Percentiles rank a stretch among this genome's conserved stretches.
phyloP scores from a whole-genome alignment of 192 early-diverging fungal species.

The Piromyces finnis region DNA sequence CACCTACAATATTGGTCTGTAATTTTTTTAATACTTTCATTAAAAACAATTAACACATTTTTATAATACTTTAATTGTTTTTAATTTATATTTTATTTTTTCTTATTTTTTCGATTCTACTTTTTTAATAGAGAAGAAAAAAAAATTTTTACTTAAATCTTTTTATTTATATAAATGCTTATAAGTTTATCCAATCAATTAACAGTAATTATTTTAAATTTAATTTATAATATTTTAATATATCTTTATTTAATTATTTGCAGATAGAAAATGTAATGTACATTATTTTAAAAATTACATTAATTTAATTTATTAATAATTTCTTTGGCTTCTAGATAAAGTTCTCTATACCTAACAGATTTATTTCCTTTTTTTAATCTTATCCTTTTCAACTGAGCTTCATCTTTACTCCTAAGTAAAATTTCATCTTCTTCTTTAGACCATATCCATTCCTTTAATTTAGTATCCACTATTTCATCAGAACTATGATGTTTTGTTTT shows the following conservation, averaged over 20 bases:
- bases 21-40: neutral
- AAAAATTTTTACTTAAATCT: too few relatives aligned
- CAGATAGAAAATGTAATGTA: too few relatives aligned
- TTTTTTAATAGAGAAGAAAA: too few relatives aligned
- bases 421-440: neutral
- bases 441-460: neutral
- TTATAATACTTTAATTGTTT: too few relatives aligned
- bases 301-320: neutral
- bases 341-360: neutral
- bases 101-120: too few relatives aligned
- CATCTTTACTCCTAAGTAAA: neutral
- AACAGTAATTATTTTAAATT: too few relatives aligned
- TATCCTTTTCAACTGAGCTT: neutral
- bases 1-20: neutral
- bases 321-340: neutral
- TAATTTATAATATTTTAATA: too few relatives aligned
- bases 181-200: too few relatives aligned
- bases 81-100: too few relatives aligned
- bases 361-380: neutral
- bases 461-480: neutral
- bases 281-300: too few relatives aligned
- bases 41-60: neutral
- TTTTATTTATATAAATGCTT: too few relatives aligned
- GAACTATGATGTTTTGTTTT: neutral
- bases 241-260: too few relatives aligned